Evolutionary conservation across 1,139 yeast genomes (phyloP), one percentile per base, ranked within the genome.

Genomic region (Geotrichum restrictum): DNA sequence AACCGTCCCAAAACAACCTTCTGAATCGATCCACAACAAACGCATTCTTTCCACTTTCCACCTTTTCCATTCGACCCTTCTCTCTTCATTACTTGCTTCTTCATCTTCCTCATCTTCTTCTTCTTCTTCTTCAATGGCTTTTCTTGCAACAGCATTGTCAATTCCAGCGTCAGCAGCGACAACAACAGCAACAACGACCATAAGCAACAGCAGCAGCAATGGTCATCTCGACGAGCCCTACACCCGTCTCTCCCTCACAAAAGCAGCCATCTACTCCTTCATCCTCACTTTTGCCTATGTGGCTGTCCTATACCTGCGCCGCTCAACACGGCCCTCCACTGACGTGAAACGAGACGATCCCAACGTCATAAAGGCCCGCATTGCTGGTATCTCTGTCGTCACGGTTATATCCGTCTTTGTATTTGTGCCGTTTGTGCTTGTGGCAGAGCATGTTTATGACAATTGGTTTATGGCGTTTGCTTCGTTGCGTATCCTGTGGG

Each of bases 331-430:
- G 38, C 71, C 71, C 2, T 60, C 68, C 14, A 48, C 57, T 7
- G 53, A 58, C 8, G 57, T 57, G 33, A 56, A 58, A 10, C 54
- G 72, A 36, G 67, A 69, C 48, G 68, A 67, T 53, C 64, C 64
- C 1, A 49, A 56, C 11, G 73, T 75, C 52, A 69, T 82, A 29
- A 60, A 73, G 31, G 57, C 53, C 14, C 69, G 82, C 29, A 69
- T 78, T 16, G 54, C 64, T 1, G 49, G 65, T 2, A 67, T 78
- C 44, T 68, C 77, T 47, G 52, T 68, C 24, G 60, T 62, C 11
- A 64, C 77, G 14, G 45, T 69, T 2, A 51, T 69, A 5, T 53
- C 61, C 1, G 64, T 74, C 7, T 74, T 76, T 11, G 48, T 56
- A 4, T 36, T 63, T 32, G 56, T 59, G 40, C 64, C 62, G 19